These are phyloP conservation scores for Vanderwaltozyma yarrowii DNA, from an alignment of 805 yeast species.

Conservation along the genomic window DNA sequence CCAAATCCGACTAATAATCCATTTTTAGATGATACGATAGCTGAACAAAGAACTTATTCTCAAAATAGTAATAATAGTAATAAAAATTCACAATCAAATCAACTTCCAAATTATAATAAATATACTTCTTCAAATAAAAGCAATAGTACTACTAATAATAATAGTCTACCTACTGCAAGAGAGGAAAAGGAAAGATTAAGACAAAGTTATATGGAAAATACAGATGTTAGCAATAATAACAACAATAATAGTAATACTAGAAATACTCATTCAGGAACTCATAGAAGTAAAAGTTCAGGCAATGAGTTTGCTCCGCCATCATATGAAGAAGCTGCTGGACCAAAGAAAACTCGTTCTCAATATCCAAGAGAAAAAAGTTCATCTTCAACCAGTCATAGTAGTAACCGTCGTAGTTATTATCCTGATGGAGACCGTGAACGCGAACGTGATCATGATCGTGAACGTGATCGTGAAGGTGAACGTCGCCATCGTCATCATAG, in stretches of 20 bases:
- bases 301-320: constrained; percentile 10
- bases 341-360: constrained; percentile 2
- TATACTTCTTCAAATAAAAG: neutral
- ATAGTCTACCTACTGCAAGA: constrained; percentile 28
- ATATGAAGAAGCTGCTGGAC: constrained; percentile 32
- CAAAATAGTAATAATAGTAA: constrained; percentile 5
- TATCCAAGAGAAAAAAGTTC: constrained; percentile 11
- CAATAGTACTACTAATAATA: too few relatives aligned
- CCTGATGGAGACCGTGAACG: constrained; percentile 4
- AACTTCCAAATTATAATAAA: constrained; percentile 7
- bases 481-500: constrained; percentile 6
- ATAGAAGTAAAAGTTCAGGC: constrained; percentile 4
- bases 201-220: constrained; percentile 23
- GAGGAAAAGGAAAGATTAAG: constrained; percentile 27
- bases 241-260: constrained; percentile 3
- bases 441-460: constrained; percentile 9
- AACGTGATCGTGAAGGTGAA: constrained; percentile 12
- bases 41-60: neutral
- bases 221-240: constrained; percentile 5
- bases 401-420: constrained; percentile 5
- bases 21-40: constrained; percentile 22
- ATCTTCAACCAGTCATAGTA: constrained; percentile 2
- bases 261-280: neutral
- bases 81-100: constrained; percentile 3
- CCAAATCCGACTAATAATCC: constrained; percentile 18